Conservation (phyloP, 106 monocot genomes). For the Allium fistulosum region DNA sequence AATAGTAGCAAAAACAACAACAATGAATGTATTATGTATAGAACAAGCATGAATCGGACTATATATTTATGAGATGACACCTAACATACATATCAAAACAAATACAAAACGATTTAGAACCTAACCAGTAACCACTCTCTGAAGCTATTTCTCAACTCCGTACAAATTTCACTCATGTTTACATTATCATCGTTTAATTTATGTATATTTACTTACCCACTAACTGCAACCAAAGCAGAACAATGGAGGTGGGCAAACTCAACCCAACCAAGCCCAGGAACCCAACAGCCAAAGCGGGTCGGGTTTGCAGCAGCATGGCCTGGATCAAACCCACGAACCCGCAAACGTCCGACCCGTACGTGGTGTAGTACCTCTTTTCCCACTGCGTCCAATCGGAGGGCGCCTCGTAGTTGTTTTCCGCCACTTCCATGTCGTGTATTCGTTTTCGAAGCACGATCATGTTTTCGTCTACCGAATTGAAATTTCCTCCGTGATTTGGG, state of each 20-base stretch:
- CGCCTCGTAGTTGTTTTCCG: conserved; percentile 2
- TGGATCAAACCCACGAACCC: conserved; percentile 2
- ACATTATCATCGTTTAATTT: too few relatives aligned
- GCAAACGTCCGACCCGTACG: conserved; percentile 12
- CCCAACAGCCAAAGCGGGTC: conserved; percentile 3
- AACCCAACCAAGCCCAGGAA: not conserved
- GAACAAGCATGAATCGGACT: too few relatives aligned
- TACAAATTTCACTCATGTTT: too few relatives aligned
- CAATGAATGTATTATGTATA: too few relatives aligned
- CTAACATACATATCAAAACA: too few relatives aligned
- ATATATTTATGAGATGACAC: too few relatives aligned
- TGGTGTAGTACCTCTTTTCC: conserved; percentile 1
- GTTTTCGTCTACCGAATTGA: conserved; percentile 9
- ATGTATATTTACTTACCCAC: not conserved
- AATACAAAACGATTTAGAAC: too few relatives aligned
- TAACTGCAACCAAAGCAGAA: not conserved
- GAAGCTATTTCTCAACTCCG: too few relatives aligned
- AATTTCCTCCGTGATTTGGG: not conserved
- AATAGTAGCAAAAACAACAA: too few relatives aligned
- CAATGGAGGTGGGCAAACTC: conserved; percentile 8
- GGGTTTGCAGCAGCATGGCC: not conserved
- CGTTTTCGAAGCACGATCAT: conserved; percentile 16
- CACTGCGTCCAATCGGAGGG: conserved; percentile 7
- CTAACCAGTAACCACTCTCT: too few relatives aligned
- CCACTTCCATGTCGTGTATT: conserved; percentile 7